Conservation (phyloP, 164 flowering plant genomes). For the Annona squamosa region DNA sequence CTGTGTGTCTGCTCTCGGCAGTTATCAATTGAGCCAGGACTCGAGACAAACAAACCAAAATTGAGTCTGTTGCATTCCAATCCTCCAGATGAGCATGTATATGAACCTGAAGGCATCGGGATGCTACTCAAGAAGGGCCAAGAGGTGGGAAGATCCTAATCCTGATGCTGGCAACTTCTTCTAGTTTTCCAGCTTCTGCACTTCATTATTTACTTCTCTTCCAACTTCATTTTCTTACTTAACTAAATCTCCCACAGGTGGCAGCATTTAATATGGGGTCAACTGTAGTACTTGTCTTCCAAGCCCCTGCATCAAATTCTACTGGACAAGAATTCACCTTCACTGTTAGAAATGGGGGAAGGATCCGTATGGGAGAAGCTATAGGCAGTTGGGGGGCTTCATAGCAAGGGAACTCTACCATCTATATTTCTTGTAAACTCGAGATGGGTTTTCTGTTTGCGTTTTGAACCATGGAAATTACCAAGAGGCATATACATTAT, state of each 20-base stretch:
- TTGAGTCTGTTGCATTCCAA: conserved; percentile 46
- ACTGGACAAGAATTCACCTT: conserved; percentile 43
- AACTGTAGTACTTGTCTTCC: conserved; percentile 86
- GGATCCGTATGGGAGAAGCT: conserved; percentile 71
- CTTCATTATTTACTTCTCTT: neutral
- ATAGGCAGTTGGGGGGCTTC: conserved; percentile 39
- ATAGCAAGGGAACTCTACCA: neutral
- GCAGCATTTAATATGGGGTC: conserved; percentile 98
- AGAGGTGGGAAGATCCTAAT: conserved; percentile 41
- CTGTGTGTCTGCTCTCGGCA: conserved; percentile 25
- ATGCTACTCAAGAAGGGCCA: conserved; percentile 69
- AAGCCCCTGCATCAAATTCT: conserved; percentile 54
- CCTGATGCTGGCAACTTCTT: neutral
- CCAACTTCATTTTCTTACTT: neutral
- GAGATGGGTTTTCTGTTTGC: neutral
- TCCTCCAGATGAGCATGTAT: conserved; percentile 65
- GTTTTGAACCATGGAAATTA: neutral
- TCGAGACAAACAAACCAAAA: conserved; percentile 63
- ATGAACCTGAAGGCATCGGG: conserved; percentile 71
- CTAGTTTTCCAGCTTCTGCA: neutral
- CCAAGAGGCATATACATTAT: neutral
- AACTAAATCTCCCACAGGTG: conserved; percentile 34
- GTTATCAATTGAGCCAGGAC: conserved; percentile 83
- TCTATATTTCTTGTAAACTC: neutral
- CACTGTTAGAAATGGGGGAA: conserved; percentile 54